Evolutionary conservation across 2,329 filamentous ascomycete genomes (phyloP), one percentile per base, ranked within the genome.

Genomic region (Leptosphaerulina australis): DNA sequence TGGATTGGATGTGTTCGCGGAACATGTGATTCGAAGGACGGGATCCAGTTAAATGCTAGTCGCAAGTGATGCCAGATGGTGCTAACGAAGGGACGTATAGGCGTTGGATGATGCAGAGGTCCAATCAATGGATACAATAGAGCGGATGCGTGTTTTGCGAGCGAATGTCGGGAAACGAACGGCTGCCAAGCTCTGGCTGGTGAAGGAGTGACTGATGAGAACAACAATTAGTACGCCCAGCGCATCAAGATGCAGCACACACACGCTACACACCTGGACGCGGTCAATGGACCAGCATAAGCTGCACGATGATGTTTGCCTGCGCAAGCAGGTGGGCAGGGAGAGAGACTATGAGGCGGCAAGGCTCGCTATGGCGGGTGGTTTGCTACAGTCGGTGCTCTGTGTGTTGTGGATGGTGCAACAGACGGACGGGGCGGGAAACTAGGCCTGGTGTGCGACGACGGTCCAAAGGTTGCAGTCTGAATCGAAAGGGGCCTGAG

Each of bases 121-220:
- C 67, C 69, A 70, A 62, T 70, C 68, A 71, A 73, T 73, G 70
- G 69, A 70, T 58, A 21, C 33, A 53, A 40, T 44, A 31, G 56
- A 37, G 37, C 14, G 59, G 39, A 50, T 45, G 43, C 46, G 58
- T 59, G 52, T 28, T 39, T 12, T 35, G 40, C 24, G 63, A 68
- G 66, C 43, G 67, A 65, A 54, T 55, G 61, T 65, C 66, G 72
- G 62, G 67, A 74, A 74, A 73, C 59, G 71, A 74, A 63, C 58
- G 73, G 72, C 74, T 70, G 71, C 71, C 70, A 70, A 67, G 60
- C 43, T 53, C 37, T 50, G 63, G 66, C 66, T 70, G 69, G 68
- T 53, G 44, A 47, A 39, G 50, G 50, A 53, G 44, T 38, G 50
- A 44, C 43, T 47, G 49, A 9, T 5, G 24, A 40, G 28, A 52